Base-by-base conservation (phyloP, 345 rosid genomes). In the Eucalyptus shirleyi region DNA sequence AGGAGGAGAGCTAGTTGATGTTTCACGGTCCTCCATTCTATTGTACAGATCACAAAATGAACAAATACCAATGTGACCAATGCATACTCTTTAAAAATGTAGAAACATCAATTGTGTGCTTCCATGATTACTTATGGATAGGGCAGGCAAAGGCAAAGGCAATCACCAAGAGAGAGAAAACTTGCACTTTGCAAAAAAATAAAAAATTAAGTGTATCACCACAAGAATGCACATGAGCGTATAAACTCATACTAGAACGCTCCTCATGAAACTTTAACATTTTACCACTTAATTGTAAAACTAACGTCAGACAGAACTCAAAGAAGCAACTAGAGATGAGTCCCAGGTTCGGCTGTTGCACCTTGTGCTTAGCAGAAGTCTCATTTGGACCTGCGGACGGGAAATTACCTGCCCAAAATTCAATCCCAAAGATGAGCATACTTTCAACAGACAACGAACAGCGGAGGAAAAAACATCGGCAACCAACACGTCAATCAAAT, bases 371-470 rank as follows among this genome's bases (percentile, higher is more conserved):
- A 51, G 67, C 44, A 23, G 90, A 86, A 67, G 44, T 44, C 72
- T 34, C 86, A 40, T 34, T 45, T 12, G 32, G 44, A 40, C 30
- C 72, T 2, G 30, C 88, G 3, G 62, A 59, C 4, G 47, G n/a
- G 72, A 72, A 88, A 86, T 89, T 72, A 91, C 93, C 96, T 94
- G 94, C 88, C 86, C 91, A 91, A 62, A 86, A 88, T 67, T n/a
- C 9, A 87, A 42, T 51, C 30, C 37, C 86, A 88, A 59, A 69
- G 56, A 87, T 28, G 80, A 88, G 88, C 77, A 87, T 45, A 80
- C n/a, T 14, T 86, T n/a, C 47, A 50, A 56, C 53, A 24, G 53
- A 49, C 23, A 50, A 85, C 45, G 37, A 53, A 62, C 65, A 24
- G 47, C 8, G 42, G 83, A 6, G 44, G 34, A 86, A 15, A 37